Conservation (phyloP, 1,139 yeast genomes). For the Debaryomyces fabryi region DNA sequence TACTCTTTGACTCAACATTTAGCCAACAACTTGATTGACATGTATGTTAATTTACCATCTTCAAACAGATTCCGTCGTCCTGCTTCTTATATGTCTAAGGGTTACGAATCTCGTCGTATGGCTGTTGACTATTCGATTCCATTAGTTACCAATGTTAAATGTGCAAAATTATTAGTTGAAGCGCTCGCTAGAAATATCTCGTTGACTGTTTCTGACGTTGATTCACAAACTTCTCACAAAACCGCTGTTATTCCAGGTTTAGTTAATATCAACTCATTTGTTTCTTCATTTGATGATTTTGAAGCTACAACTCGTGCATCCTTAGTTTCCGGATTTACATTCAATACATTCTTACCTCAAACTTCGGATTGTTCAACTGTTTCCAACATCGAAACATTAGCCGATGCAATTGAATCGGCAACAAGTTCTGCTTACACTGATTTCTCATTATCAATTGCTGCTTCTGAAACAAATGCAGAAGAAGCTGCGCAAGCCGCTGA, state of each 20-base stretch:
- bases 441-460: conserved; percentile 82
- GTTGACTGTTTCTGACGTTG: conserved; percentile 73
- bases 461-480: conserved; percentile 67
- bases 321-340: conserved; percentile 86
- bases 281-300: conserved; percentile 68
- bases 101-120: conserved; percentile 99
- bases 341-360: conserved; percentile 78
- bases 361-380: conserved; percentile 64
- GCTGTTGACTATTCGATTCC: conserved; percentile 99
- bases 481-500: conserved; percentile 65
- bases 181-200: conserved; percentile 76
- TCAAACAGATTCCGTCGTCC: conserved; percentile 98
- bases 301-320: conserved; percentile 72
- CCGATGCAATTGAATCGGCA: conserved; percentile 62
- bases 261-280: conserved; percentile 77
- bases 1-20: conserved; percentile 94
- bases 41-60: conserved; percentile 95
- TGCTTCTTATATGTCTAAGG: conserved; percentile 95
- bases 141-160: conserved; percentile 94
- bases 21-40: conserved; percentile 94
- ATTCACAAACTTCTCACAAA: conserved; percentile 89
- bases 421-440: conserved; percentile 73
- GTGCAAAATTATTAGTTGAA: conserved; percentile 94
- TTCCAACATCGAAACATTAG: conserved; percentile 65
- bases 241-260: conserved; percentile 86